Conservation (phyloP, 2,329 filamentous ascomycete species). For the Penicillium sp. region DNA sequence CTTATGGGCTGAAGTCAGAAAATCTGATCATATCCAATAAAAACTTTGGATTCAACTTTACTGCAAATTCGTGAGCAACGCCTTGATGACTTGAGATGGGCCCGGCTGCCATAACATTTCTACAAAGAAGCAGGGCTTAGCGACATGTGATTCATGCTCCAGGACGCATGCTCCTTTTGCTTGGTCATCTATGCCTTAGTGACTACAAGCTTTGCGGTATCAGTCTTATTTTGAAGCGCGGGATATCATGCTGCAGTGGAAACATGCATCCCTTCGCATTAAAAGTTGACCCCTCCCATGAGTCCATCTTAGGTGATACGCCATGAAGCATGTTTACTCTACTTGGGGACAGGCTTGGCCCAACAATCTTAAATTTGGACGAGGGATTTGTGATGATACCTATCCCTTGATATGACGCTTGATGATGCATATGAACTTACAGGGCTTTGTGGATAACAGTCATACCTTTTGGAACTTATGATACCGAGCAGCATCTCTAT, state of each 20-base stretch:
- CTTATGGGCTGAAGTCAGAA: conserved; percentile 49
- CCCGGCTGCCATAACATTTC: background rate
- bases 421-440: background rate
- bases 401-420: no score
- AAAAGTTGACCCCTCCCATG: background rate
- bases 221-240: background rate
- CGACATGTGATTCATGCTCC: background rate
- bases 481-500: background rate
- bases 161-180: background rate
- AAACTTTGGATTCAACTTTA: background rate
- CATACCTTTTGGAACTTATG: background rate
- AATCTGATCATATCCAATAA: background rate
- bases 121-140: background rate
- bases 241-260: background rate
- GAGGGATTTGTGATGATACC: background rate
- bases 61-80: background rate
- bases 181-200: background rate
- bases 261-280: background rate
- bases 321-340: background rate
- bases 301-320: background rate
- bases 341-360: background rate
- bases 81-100: background rate
- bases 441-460: background rate
- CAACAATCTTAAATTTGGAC: background rate
- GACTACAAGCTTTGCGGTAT: background rate